A percentile compares a stretch with the other conserved stretches of the same genome.
Evolutionary conservation across 257 asterid species (phyloP).

Genomic region (Solanum bulbocastanum): DNA sequence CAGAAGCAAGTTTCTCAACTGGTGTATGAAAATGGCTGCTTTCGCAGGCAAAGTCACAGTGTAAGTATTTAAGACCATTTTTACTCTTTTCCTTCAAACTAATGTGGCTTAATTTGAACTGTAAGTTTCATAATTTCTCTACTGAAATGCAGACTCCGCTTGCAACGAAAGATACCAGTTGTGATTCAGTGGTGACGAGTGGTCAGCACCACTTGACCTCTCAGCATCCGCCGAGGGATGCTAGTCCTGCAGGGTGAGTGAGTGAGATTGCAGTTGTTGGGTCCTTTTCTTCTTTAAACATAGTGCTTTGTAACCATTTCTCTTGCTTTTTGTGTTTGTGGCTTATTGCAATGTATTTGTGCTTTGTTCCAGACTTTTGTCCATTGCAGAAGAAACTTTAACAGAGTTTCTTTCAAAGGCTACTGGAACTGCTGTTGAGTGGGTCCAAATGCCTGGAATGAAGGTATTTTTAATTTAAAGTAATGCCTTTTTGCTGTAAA

Average conservation of each 20-base stretch:
- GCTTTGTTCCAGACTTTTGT: slow-evolving; percentile 60
- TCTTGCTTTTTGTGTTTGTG: slow-evolving; percentile 24
- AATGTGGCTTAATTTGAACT: background rate
- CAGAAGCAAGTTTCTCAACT: slow-evolving; percentile 86
- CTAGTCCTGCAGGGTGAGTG: slow-evolving; percentile 98
- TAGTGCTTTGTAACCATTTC: slow-evolving; percentile 13
- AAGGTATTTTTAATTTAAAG: slow-evolving; percentile 31
- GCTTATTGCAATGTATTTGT: slow-evolving; percentile 13
- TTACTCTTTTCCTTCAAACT: background rate
- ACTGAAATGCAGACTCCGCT: slow-evolving; percentile 40
- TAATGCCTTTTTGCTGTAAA: background rate
- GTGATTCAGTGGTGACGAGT: slow-evolving; percentile 88
- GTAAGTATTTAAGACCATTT: slow-evolving; percentile 16
- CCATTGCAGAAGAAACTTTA: slow-evolving; percentile 97
- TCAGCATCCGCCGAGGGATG: slow-evolving; percentile 94
- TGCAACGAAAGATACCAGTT: slow-evolving; percentile 77
- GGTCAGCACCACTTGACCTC: slow-evolving; percentile 73
- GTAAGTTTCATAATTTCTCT: background rate
- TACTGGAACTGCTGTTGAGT: slow-evolving; percentile 96
- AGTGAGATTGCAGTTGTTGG: slow-evolving; percentile 34
- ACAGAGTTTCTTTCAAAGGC: slow-evolving; percentile 95
- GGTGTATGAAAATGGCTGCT: slow-evolving; percentile 72
- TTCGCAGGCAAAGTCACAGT: slow-evolving; percentile 43
- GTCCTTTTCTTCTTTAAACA: slow-evolving; percentile 39
- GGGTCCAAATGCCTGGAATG: slow-evolving; percentile 99